A percentile compares a stretch with the other conserved stretches of the same genome.
These are phyloP conservation scores for Fagopyrum homotropicum DNA, from an alignment of 148 eudicot species.

Conservation along the genomic window DNA sequence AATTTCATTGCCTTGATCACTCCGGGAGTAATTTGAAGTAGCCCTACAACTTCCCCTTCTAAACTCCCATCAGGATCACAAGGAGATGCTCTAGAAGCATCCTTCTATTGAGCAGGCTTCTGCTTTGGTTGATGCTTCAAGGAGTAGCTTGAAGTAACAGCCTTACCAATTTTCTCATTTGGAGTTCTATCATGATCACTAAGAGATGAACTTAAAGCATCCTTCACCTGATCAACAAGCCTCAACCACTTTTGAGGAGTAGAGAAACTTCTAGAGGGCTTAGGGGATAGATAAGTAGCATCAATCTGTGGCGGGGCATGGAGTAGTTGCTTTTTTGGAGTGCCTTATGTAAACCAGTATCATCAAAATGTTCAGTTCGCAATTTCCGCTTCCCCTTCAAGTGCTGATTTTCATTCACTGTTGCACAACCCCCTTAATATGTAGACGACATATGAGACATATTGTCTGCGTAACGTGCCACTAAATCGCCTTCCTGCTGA, in stretches of 20 bases:
- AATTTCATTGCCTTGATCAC: neutral
- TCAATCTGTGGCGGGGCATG: neutral
- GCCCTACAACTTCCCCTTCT: neutral
- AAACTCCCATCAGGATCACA: neutral
- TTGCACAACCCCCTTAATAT: constrained; percentile 7
- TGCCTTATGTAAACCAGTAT: constrained; percentile 16
- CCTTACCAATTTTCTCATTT: constrained; percentile 27
- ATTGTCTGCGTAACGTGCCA: neutral
- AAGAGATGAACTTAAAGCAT: constrained; percentile 16
- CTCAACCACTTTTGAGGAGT: constrained; percentile 2
- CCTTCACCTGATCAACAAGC: constrained; percentile 13
- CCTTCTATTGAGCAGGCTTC: neutral
- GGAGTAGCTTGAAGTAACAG: constrained; percentile 15
- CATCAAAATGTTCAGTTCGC: constrained; percentile 9
- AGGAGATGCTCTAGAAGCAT: neutral
- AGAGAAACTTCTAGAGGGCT: neutral
- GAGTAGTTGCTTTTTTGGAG: constrained; percentile 10
- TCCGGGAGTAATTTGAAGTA: neutral
- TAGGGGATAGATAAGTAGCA: neutral
- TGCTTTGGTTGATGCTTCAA: constrained; percentile 13
- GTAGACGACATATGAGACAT: neutral
- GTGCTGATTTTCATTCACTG: constrained; percentile 15
- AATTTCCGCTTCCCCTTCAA: constrained; percentile 10
- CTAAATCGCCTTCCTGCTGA: constrained; percentile 11
- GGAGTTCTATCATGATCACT: constrained; percentile 23